Evolutionary conservation across 1,284 basidiomycete genomes (phyloP).

Genomic region (Boletus mariae): DNA sequence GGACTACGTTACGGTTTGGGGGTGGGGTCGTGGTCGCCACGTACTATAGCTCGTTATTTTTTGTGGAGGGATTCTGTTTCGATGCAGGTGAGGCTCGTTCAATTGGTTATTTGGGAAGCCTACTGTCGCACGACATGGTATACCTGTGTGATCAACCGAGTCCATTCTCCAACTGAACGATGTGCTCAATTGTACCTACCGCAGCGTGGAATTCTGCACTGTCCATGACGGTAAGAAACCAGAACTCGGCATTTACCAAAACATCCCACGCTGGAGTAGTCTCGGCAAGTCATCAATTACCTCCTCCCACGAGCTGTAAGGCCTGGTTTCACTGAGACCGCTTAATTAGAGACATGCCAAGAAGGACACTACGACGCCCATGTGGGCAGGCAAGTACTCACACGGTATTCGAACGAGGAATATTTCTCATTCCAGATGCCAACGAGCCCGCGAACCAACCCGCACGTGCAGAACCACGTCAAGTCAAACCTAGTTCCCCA

Average conservation of each 20-base stretch:
- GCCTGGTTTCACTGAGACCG: too few species aligned
- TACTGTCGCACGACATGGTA: slow-evolving; percentile 59
- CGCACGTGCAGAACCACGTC: background rate
- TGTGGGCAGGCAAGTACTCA: too few species aligned
- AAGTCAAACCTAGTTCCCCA: background rate
- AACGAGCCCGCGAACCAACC: background rate
- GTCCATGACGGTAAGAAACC: slow-evolving; percentile 39
- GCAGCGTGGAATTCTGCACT: slow-evolving; percentile 63
- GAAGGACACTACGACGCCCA: too few species aligned
- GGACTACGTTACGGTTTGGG: background rate
- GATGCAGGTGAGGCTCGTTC: slow-evolving; percentile 1
- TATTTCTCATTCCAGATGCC: too few species aligned
- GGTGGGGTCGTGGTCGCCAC: slow-evolving; percentile 10
- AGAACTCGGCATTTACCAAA: background rate
- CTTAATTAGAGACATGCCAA: too few species aligned
- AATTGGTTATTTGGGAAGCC: slow-evolving; percentile 3
- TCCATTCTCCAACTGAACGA: background rate
- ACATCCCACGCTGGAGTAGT: background rate
- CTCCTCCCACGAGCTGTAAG: too few species aligned
- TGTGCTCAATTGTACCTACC: slow-evolving; percentile 34
- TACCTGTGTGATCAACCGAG: slow-evolving; percentile 42
- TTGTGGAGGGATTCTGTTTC: slow-evolving; percentile 48
- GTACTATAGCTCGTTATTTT: slow-evolving; percentile 70
- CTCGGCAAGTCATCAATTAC: too few species aligned
- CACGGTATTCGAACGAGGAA: too few species aligned